These are phyloP conservation scores for Amaranthus hypochondriacus DNA, from an alignment of 148 eudicot species.

Conservation along the genomic window DNA sequence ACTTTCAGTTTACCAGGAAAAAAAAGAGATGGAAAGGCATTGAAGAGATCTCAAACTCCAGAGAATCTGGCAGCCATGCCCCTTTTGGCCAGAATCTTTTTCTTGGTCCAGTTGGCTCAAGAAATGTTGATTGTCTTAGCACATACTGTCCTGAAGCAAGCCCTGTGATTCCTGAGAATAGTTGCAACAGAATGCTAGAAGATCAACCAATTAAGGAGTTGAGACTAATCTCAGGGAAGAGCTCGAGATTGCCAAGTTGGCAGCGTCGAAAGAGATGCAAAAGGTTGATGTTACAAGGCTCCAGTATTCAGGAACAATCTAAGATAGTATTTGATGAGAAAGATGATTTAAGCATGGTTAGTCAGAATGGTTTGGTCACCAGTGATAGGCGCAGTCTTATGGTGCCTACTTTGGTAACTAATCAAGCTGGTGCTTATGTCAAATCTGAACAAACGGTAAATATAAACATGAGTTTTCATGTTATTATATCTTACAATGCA, in stretches of 20 bases:
- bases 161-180: slow-evolving; percentile 14
- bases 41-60: slow-evolving; percentile 21
- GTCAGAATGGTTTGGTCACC: slow-evolving; percentile 12
- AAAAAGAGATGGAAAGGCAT: slow-evolving; percentile 51
- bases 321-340: background rate
- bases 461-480: background rate
- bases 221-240: slow-evolving; percentile 35
- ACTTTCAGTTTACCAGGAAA: slow-evolving; percentile 39
- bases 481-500: background rate
- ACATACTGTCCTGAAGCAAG: slow-evolving; percentile 6
- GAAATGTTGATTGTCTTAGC: slow-evolving; percentile 14
- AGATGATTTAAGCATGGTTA: slow-evolving; percentile 22
- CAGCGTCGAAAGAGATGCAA: slow-evolving; percentile 44
- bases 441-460: slow-evolving; percentile 9
- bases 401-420: slow-evolving; percentile 23
- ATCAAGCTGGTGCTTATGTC: slow-evolving; percentile 14
- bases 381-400: slow-evolving; percentile 7
- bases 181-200: slow-evolving; percentile 16
- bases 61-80: slow-evolving; percentile 16
- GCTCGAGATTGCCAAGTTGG: slow-evolving; percentile 47
- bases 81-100: slow-evolving; percentile 28
- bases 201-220: slow-evolving; percentile 22
- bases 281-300: slow-evolving; percentile 27
- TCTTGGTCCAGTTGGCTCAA: slow-evolving; percentile 17
- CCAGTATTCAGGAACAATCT: slow-evolving; percentile 8